Evolutionary conservation across 768 basidiomycete genomes (phyloP).

Genomic region (Kwoniella europaea): DNA sequence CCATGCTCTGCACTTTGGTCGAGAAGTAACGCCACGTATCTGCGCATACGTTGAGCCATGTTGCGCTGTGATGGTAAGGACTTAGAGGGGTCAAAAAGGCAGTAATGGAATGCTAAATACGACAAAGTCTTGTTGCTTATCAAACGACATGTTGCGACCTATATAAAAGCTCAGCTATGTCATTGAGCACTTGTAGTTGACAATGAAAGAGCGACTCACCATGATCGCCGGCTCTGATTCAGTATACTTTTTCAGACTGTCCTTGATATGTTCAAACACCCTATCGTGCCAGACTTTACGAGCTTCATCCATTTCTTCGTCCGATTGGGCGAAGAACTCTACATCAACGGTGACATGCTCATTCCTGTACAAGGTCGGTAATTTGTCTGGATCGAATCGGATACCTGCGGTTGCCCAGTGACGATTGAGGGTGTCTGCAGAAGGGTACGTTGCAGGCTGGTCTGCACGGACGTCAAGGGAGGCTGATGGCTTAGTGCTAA

Average conservation of each 20-base stretch:
- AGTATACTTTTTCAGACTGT: neutral
- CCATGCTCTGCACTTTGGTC: neutral
- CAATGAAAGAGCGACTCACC: neutral
- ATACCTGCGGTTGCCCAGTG: neutral
- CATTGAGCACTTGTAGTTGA: too few relatives aligned
- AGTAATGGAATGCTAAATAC: conserved; percentile 3
- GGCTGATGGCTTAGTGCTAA: too few relatives aligned
- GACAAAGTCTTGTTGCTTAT: neutral
- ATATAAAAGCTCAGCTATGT: too few relatives aligned
- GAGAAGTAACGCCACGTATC: neutral
- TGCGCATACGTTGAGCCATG: neutral
- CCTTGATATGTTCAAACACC: neutral
- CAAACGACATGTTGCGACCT: neutral
- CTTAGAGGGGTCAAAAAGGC: neutral
- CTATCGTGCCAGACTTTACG: neutral
- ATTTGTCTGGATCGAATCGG: neutral
- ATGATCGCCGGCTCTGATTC: neutral
- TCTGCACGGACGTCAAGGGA: too few relatives aligned
- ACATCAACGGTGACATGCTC: neutral
- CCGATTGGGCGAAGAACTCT: neutral
- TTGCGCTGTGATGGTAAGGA: neutral
- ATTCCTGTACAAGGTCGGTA: neutral
- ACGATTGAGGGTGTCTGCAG: neutral
- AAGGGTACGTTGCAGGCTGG: neutral
- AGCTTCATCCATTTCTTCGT: neutral